Evolutionary conservation across 2,329 filamentous ascomycete species (phyloP), one percentile per base, ranked within the genome.

Genomic region (Alternaria sp.): DNA sequence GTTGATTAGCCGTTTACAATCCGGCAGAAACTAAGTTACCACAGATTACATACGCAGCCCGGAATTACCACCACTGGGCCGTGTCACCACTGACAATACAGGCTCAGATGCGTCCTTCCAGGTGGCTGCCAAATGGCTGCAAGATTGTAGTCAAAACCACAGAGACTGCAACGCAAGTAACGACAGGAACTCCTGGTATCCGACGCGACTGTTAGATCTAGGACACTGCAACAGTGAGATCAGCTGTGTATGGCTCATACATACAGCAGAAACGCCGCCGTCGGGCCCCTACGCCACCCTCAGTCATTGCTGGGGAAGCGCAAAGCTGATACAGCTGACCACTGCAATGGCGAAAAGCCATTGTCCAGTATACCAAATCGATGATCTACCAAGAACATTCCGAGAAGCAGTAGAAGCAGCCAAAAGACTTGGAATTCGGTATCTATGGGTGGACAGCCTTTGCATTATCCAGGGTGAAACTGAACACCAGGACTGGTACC

Each of bases 371-470:
- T 64, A 11, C 44, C 46, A 12, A n/a, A 40, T 62, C 2, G 19
- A 10, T 5, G 36, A 51, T n/a, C 36, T 71, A 17, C 61, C 70
- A 9, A 62, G 47, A 50, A 64, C 65, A 5, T 71, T 72, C n/a
- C 32, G 30, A 15, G 73, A 74, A 12, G 69, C 71, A 4, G 57
- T 74, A 5, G 13, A 30, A 4, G 59, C 69, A 2, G 57, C 63
- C 1, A 53, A 57, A 21, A 26, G 15, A 23, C 62, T 73, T 1
- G 56, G 56, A 4, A 59, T 71, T 5, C 36, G 23, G 21, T 73
- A 72, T 51, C 44, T 73, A 3, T 73, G 69, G 63, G 70, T 72
- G 30, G 67, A 73, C 26, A 55, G 55, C 8, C 30, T 64, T 5
- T 66, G 66, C 25, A 65, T 67, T 6, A 50, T 52, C 13, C 63